Evolutionary conservation across 2,329 filamentous ascomycete species (phyloP), one percentile per base, ranked within the genome.

Genomic region (Penicillium hordei): DNA sequence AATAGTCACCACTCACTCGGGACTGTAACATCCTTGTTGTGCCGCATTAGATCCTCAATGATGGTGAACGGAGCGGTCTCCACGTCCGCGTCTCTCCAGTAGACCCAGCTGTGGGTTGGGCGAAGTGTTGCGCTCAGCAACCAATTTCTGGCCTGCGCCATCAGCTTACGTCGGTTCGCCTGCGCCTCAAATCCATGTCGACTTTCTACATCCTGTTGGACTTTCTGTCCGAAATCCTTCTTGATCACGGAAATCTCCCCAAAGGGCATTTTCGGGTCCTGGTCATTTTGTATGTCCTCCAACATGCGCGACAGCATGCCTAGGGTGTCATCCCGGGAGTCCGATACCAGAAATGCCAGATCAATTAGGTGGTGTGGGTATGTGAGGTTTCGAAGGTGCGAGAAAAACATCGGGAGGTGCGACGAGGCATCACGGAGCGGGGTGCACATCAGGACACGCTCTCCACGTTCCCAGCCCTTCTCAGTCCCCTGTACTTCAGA

Each of bases 81-180:
- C 9, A 99, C 94, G 77, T 99, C 94, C 25, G 96, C 94, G 78
- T 99, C 94, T 76, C 94, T 87, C 94, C 94, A 99, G 73, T 99
- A 99, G 10, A 99, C 94, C 94, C 94, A 99, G 63, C 93, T 97
- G 73, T 99, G 94, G 52, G 94, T 95, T 1, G 94, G 94, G 43
- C 94, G 87, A 53, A 99, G 79, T 23, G 94, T 93, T 40, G 94
- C 93, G 69, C 92, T 97, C 56, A 99, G 79, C 52, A 99, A 82
- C 94, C 94, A 99, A 76, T 99, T 99, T 61, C 94, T 86, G 50
- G 94, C 94, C 78, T 97, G 92, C 0, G 94, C 94, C 94, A 99
- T 99, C 70, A 96, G 83, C 79, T 99, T 99, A 75, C 94, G 86
- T 68, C 94, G 85, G 65, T 89, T 90, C 25, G 94, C 94, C 76